Evolutionary conservation across 192 early-diverging fungal genomes (phyloP).

Genomic region (Coemansia sp.): DNA sequence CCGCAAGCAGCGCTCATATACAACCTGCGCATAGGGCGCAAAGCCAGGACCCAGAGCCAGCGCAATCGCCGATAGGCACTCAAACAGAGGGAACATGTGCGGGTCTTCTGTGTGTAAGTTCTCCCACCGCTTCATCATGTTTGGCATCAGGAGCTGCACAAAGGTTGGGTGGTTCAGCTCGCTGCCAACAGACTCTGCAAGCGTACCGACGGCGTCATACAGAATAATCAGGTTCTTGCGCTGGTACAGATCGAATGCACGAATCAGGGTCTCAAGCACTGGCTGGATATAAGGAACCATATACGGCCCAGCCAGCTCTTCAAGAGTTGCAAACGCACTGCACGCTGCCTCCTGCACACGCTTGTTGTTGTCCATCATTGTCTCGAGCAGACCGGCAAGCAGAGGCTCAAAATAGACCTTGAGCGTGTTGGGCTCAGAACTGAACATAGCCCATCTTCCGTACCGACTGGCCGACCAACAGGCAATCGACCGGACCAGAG

Average conservation of each 20-base stretch:
- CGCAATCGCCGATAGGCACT: slow-evolving; percentile 86
- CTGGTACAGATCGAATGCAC: slow-evolving; percentile 90
- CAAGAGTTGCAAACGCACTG: slow-evolving; percentile 92
- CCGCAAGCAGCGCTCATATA: slow-evolving; percentile 87
- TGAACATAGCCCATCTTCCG: slow-evolving; percentile 71
- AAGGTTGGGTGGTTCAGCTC: slow-evolving; percentile 79
- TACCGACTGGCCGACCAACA: slow-evolving; percentile 99
- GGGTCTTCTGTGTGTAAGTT: slow-evolving; percentile 76
- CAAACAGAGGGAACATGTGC: slow-evolving; percentile 93
- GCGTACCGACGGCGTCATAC: slow-evolving; percentile 97
- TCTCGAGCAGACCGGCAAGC: slow-evolving; percentile 69
- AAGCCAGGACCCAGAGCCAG: slow-evolving; percentile 86
- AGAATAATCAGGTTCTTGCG: slow-evolving; percentile 93
- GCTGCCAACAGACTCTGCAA: slow-evolving; percentile 86
- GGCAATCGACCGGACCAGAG: slow-evolving; percentile 93
- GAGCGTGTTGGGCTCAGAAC: slow-evolving; percentile 55
- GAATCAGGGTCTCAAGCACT: slow-evolving; percentile 78
- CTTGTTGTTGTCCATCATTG: slow-evolving; percentile 94
- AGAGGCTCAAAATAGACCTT: slow-evolving; percentile 82
- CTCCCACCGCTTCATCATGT: slow-evolving; percentile 85
- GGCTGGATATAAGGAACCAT: slow-evolving; percentile 86
- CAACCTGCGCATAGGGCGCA: slow-evolving; percentile 74
- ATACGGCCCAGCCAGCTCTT: slow-evolving; percentile 82
- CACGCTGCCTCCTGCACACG: slow-evolving; percentile 97
- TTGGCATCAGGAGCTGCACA: slow-evolving; percentile 83